Evolutionary conservation across 371 early-diverging fungal genomes (phyloP), one percentile per base, ranked within the genome.

Genomic region (Pancytospora philotis): DNA sequence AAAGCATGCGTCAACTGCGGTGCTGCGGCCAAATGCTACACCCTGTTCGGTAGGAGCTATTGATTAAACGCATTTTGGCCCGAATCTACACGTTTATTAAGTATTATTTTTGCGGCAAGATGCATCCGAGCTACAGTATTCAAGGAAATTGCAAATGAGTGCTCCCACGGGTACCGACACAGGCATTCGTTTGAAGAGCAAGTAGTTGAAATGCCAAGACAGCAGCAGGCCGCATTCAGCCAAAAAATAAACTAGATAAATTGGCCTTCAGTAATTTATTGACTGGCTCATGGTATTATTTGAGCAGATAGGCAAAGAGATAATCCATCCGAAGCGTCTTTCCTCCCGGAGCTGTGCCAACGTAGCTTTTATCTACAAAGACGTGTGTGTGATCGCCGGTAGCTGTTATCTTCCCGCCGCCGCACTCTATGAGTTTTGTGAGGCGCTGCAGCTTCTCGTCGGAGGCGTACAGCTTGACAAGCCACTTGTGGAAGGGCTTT

Each of bases 1-100:
- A 86, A 87, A 66, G 87, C 87, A 83, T 91, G 91, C 78, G 78
- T 88, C 75, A 86, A 86, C 65, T 91, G 91, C 76, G 86, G 84
- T 45, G 79, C 85, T 65, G 78, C 84, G 69, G 91, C 90, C 76
- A 87, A 87, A 81, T 85, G 85, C 76, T 88, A 85, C 74, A 85
- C 86, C 74, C 82, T 90, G 74, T 90, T 91, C 76, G 93, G 93
- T 70, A 85, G 91, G 77, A 88, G 88, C 67, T 92, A 92, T 82
- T 92, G 87, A 81, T n/a, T n/a, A n/a, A n/a, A n/a, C n/a, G n/a
- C n/a, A n/a, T n/a, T n/a, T n/a, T n/a, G n/a, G n/a, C n/a, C n/a
- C n/a, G n/a, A n/a, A n/a, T n/a, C n/a, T n/a, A n/a, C n/a, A n/a
- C n/a, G n/a, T n/a, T n/a, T n/a, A n/a, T n/a, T n/a, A n/a, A n/a